Percentiles rank a stretch among this genome's conserved stretches.
Evolutionary conservation across 2,329 filamentous ascomycete species (phyloP).

Genomic region (Phoma sp.): DNA sequence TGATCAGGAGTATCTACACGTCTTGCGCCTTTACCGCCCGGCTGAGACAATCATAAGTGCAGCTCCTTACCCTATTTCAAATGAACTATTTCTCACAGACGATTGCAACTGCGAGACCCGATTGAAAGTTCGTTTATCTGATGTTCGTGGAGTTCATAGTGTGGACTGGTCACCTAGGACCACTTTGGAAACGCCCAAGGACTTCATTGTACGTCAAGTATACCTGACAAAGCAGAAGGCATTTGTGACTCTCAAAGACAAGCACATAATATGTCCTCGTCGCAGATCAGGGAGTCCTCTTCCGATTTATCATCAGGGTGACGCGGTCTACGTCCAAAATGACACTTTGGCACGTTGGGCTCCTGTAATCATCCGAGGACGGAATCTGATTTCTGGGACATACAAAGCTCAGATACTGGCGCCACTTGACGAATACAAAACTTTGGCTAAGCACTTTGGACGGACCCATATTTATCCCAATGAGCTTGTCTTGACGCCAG

Average conservation of each 20-base stretch:
- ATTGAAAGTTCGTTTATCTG: background rate
- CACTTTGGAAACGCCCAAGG: background rate
- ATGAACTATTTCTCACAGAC: background rate
- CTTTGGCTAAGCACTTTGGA: slow-evolving; percentile 31
- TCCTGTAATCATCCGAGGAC: background rate
- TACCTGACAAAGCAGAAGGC: background rate
- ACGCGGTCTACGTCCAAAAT: background rate
- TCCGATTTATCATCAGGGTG: background rate
- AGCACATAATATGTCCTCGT: background rate
- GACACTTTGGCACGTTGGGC: background rate
- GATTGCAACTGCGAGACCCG: background rate
- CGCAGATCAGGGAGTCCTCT: background rate
- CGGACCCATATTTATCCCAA: slow-evolving; percentile 55
- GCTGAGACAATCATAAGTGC: background rate
- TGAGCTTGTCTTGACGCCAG: slow-evolving; percentile 63
- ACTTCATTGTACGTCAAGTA: background rate
- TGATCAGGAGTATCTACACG: background rate
- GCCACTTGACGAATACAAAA: slow-evolving; percentile 52
- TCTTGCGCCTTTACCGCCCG: background rate
- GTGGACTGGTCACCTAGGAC: background rate
- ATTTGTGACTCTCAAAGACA: background rate
- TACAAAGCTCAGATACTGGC: slow-evolving; percentile 59
- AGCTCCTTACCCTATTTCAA: background rate
- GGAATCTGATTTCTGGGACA: slow-evolving; percentile 28
- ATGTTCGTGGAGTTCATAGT: background rate